phyloP scores from a whole-genome alignment of 345 rosid genomes.

The Camelina neglecta region DNA sequence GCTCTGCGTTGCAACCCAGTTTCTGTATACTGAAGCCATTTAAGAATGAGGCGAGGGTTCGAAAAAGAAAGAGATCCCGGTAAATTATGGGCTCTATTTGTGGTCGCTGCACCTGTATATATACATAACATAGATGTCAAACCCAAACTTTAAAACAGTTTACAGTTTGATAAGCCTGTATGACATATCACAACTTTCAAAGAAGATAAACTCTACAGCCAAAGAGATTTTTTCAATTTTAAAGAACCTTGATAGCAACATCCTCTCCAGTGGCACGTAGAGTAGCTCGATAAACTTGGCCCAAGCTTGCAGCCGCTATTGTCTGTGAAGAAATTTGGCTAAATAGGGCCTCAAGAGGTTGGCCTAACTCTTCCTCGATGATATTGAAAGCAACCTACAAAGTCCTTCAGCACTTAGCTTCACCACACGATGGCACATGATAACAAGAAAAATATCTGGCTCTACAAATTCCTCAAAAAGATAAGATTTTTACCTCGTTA shows the following conservation, averaged over 20 bases:
- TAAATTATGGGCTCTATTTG: slow-evolving; percentile 90
- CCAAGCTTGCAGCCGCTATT: slow-evolving; percentile 97
- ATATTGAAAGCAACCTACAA: slow-evolving; percentile 84
- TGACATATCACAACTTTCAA: slow-evolving; percentile 12
- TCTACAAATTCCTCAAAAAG: neutral
- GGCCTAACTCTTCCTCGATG: slow-evolving; percentile 93
- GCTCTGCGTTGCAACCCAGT: slow-evolving; percentile 94
- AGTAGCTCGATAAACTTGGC: slow-evolving; percentile 98
- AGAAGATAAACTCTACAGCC: slow-evolving; percentile 16
- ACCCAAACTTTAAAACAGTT: neutral
- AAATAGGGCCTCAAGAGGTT: slow-evolving; percentile 84
- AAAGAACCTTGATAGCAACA: slow-evolving; percentile 92
- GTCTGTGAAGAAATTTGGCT: slow-evolving; percentile 83
- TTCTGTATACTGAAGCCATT: slow-evolving; percentile 89
- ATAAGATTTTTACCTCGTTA: slow-evolving; percentile 61
- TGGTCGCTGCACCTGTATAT: slow-evolving; percentile 88
- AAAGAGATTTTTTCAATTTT: neutral
- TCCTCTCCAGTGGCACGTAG: slow-evolving; percentile 85
- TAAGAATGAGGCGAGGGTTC: slow-evolving; percentile 91
- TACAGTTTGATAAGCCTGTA: slow-evolving; percentile 1
- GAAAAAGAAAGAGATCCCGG: slow-evolving; percentile 92
- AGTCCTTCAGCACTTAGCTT: slow-evolving; percentile 38
- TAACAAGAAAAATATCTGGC: slow-evolving; percentile 16
- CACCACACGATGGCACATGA: slow-evolving; percentile 17
- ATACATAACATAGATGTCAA: neutral